phyloP scores from a whole-genome alignment of 768 basidiomycete genomes.

The Termitomyces sp. region DNA sequence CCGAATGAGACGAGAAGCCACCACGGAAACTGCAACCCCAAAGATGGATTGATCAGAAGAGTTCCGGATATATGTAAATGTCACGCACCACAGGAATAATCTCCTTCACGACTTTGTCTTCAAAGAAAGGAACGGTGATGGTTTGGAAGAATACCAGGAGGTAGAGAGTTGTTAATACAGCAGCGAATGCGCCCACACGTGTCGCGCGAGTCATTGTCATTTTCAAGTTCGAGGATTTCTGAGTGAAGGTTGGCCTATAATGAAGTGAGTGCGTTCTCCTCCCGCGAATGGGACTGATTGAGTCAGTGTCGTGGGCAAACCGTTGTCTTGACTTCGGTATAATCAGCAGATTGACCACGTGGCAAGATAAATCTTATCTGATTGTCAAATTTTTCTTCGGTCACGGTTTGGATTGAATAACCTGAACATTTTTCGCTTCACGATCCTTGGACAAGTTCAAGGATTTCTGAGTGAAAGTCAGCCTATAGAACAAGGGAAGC shows the following conservation, averaged over 20 bases:
- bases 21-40: constrained; percentile 65
- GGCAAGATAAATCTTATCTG: constrained; percentile 4
- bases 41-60: background rate
- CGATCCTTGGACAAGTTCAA: too few relatives aligned
- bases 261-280: background rate
- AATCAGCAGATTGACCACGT: background rate
- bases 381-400: background rate
- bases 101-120: constrained; percentile 39
- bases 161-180: constrained; percentile 46
- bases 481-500: too few relatives aligned
- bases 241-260: background rate
- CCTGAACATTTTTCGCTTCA: too few relatives aligned
- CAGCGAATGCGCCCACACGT: constrained; percentile 45
- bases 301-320: background rate
- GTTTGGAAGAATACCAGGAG: constrained; percentile 53
- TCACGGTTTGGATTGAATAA: too few relatives aligned
- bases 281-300: background rate
- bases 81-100: constrained; percentile 59
- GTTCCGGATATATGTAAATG: background rate
- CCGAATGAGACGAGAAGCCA: constrained; percentile 81
- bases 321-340: background rate
- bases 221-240: background rate
- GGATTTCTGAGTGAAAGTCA: too few relatives aligned
- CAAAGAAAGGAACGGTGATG: constrained; percentile 53
- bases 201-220: constrained; percentile 58